Percentiles rank a stretch among this genome's conserved stretches.
phyloP scores from a whole-genome alignment of 495 filamentous ascomycete species.

The Penicillium steckii region DNA sequence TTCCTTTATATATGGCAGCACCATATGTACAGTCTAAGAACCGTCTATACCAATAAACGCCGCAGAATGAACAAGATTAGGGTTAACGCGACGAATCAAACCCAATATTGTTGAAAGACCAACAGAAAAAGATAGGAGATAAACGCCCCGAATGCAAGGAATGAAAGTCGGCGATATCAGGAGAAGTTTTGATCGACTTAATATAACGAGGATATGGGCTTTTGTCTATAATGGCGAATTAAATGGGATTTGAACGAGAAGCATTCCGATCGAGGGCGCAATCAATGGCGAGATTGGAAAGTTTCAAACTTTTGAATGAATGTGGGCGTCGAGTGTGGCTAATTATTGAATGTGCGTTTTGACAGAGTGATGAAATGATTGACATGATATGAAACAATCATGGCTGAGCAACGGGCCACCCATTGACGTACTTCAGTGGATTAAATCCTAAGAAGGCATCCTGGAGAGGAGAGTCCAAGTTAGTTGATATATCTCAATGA shows the following conservation, averaged over 20 bases:
- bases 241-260: too few species aligned
- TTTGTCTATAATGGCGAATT: neutral
- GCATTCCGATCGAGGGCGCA: neutral
- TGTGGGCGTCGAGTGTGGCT: neutral
- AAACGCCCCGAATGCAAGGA: neutral
- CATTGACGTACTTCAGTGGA: slow-evolving; percentile 39
- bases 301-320: neutral
- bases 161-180: too few species aligned
- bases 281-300: neutral
- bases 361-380: neutral
- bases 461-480: slow-evolving; percentile 20
- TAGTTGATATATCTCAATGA: slow-evolving; percentile 12
- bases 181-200: too few species aligned
- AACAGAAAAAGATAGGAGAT: neutral
- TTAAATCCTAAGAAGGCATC: slow-evolving; percentile 46
- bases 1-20: slow-evolving; percentile 8
- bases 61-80: neutral
- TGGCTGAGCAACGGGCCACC: slow-evolving; percentile 40
- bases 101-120: neutral
- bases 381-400: slow-evolving; percentile 8
- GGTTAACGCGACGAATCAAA: neutral
- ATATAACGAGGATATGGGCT: too few species aligned
- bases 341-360: neutral
- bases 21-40: slow-evolving; percentile 11
- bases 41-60: neutral